Conservation (phyloP, 257 asterid species). For the Coffea canephora region DNA sequence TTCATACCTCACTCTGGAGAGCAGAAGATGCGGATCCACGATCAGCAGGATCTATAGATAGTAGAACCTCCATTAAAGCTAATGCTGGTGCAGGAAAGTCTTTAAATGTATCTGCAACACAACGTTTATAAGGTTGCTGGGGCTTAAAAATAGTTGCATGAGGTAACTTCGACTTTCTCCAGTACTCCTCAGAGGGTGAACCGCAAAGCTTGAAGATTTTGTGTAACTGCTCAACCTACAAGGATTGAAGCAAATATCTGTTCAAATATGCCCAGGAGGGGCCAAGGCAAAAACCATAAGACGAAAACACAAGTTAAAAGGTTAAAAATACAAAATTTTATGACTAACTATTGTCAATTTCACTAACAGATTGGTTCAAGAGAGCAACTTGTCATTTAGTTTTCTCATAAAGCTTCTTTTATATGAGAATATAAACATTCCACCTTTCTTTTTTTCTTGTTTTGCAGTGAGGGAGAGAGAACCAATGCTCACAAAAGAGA, state of each 20-base stretch:
- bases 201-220: constrained; percentile 98
- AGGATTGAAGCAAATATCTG: constrained; percentile 7
- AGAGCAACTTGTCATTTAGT: background rate
- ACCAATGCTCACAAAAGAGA: background rate
- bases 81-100: constrained; percentile 85
- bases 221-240: constrained; percentile 94
- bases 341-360: background rate
- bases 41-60: constrained; percentile 81
- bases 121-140: constrained; percentile 82
- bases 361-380: background rate
- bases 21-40: constrained; percentile 93
- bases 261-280: background rate
- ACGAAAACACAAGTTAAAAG: background rate
- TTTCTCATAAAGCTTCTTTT: background rate
- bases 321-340: background rate
- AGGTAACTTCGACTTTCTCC: constrained; percentile 93
- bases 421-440: background rate
- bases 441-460: no score
- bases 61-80: constrained; percentile 69
- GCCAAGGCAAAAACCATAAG: background rate
- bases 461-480: background rate
- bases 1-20: constrained; percentile 76
- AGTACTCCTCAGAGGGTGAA: constrained; percentile 93
- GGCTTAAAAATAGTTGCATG: constrained; percentile 96
- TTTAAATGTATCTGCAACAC: constrained; percentile 80